These are phyloP conservation scores for Sanghuangporus weigelae DNA, from an alignment of 1,284 basidiomycete species.

Conservation along the genomic window DNA sequence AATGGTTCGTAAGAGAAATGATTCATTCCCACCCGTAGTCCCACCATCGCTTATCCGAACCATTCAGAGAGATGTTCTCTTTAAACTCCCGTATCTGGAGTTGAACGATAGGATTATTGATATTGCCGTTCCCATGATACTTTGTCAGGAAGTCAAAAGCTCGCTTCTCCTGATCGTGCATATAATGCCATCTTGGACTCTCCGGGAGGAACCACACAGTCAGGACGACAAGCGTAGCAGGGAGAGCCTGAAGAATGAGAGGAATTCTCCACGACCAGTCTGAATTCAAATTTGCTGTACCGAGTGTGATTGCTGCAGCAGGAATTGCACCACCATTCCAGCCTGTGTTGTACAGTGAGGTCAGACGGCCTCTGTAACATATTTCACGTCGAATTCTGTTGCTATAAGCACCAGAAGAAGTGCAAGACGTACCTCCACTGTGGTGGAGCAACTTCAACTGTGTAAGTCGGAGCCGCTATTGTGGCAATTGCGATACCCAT, in stretches of 20 bases:
- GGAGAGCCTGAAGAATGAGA: conserved; percentile 20
- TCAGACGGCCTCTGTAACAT: conserved; percentile 30
- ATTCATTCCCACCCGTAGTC: conserved; percentile 25
- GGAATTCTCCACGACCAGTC: conserved; percentile 25
- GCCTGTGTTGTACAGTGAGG: conserved; percentile 31
- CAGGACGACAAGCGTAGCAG: conserved; percentile 18
- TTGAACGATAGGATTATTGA: conserved; percentile 25
- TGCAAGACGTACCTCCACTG: conserved; percentile 30
- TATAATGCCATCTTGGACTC: conserved; percentile 25
- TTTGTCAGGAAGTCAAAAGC: conserved; percentile 24
- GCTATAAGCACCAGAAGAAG: not conserved
- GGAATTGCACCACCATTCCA: conserved; percentile 27
- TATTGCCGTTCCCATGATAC: conserved; percentile 27
- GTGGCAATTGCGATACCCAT: conserved; percentile 28
- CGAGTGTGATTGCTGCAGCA: conserved; percentile 30
- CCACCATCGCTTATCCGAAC: conserved; percentile 45
- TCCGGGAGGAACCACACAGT: conserved; percentile 21
- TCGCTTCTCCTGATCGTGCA: conserved; percentile 24
- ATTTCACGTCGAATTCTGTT: too few species aligned
- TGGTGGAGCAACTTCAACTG: conserved; percentile 41
- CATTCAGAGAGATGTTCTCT: conserved; percentile 35
- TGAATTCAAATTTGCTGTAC: conserved; percentile 24
- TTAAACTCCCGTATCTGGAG: conserved; percentile 41
- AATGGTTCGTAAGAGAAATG: conserved; percentile 16
- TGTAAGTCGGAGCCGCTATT: conserved; percentile 36